Evolutionary conservation across 2,329 filamentous ascomycete species (phyloP), one percentile per base, ranked within the genome.

Genomic region (Magnaporthales sp.): DNA sequence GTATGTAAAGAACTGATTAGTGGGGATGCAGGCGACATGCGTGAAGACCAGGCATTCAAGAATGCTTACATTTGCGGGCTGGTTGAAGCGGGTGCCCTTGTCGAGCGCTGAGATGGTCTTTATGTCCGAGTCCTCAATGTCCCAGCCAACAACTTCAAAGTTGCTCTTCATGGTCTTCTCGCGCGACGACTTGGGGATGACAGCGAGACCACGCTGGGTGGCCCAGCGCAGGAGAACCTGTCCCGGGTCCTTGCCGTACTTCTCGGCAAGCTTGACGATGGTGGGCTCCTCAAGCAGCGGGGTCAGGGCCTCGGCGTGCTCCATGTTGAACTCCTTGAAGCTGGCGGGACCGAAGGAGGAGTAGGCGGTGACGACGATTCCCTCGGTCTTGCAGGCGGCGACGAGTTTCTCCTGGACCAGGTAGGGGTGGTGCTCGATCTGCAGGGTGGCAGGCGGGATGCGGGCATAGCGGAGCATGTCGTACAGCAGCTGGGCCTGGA

Each of bases 341-440:
- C 85, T 87, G 74, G 90, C 84, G 29, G 91, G 91, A 54, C 92
- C 92, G 74, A 95, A 94, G 63, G 89, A 91, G 26, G 89, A 93
- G 83, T 95, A 96, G 64, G 91, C 92, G 3, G 91, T 95, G 67
- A 96, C 84, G 71, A 83, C 82, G 72, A 96, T 89, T 68, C 87
- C 86, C 79, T 92, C 84, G 66, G 81, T 79, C 80, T 90, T 83
- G 72, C 89, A 89, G 65, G 92, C 86, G 73, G 86, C 80, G 73
- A 95, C 77, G 65, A 96, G 85, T 66, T 87, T 84, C 68, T 82
- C 78, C 83, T 96, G 92, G 68, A 91, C 89, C 68, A 94, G 86
- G 84, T 93, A 95, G 29, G 92, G 92, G 84, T 96, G 92, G 81
- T 94, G 91, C 83, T 96, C 92, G 77, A 96, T 89, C 83, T 96